Evolutionary conservation across 345 rosid species (phyloP).

Genomic region (Luvunga scandens): DNA sequence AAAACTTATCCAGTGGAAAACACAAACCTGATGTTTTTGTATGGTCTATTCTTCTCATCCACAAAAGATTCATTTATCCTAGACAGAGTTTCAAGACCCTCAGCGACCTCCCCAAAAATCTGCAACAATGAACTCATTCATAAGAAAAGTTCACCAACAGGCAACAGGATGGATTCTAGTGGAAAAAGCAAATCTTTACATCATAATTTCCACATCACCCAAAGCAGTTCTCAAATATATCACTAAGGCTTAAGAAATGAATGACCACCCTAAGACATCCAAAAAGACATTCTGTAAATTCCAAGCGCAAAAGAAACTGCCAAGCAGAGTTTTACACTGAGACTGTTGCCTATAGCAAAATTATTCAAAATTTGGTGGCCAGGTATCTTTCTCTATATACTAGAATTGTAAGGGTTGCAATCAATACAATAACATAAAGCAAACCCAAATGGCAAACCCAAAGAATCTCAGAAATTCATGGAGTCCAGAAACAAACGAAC

Average conservation of each 20-base stretch:
- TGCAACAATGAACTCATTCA: slow-evolving; percentile 18
- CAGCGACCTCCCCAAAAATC: slow-evolving; percentile 96
- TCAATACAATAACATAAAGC: background rate
- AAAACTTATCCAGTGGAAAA: background rate
- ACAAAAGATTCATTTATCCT: slow-evolving; percentile 91
- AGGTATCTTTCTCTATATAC: background rate
- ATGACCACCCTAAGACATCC: background rate
- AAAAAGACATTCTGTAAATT: background rate
- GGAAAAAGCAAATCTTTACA: background rate
- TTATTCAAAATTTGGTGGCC: background rate
- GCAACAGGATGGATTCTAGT: background rate
- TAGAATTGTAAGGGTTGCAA: background rate
- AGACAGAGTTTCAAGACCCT: slow-evolving; percentile 78
- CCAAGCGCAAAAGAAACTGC: background rate
- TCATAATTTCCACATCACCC: background rate
- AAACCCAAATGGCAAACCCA: background rate
- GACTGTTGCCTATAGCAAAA: background rate
- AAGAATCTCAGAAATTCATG: background rate
- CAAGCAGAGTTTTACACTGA: background rate
- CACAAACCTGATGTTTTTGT: slow-evolving; percentile 66
- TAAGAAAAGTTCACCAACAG: background rate
- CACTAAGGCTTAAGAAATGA: background rate
- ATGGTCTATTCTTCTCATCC: slow-evolving; percentile 77
- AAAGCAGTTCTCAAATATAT: background rate
- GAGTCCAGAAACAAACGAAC: background rate